Percentiles rank a stretch among this genome's conserved stretches.
phyloP scores from a whole-genome alignment of 2,329 filamentous ascomycete genomes.

The Monosporascus sp. region DNA sequence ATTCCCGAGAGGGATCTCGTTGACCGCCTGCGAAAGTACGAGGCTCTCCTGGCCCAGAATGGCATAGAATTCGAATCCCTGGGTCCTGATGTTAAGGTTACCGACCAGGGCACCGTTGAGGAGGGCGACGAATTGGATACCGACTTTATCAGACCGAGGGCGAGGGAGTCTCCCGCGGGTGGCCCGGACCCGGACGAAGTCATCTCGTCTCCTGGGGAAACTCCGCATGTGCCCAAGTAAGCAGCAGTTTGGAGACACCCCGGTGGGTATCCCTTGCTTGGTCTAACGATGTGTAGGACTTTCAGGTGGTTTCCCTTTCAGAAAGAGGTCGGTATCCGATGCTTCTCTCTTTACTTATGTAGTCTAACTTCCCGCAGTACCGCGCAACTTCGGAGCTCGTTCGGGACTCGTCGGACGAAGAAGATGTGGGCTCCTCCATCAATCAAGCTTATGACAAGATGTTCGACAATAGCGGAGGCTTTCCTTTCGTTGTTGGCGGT shows the following conservation, averaged over 20 bases:
- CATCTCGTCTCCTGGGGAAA: conserved; percentile 23
- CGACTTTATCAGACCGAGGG: conserved; percentile 45
- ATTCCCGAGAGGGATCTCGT: conserved; percentile 67
- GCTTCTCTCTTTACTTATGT: conserved; percentile 1
- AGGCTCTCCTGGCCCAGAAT: conserved; percentile 59
- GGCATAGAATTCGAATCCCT: conserved; percentile 66
- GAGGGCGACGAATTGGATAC: conserved; percentile 53
- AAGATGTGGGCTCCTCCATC: conserved; percentile 48
- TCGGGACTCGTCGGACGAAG: conserved; percentile 52
- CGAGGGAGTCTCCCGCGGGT: conserved; percentile 46
- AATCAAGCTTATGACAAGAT: conserved; percentile 56
- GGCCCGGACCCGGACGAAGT: conserved; percentile 31
- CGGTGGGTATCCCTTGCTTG: neutral
- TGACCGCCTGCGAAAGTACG: conserved; percentile 65
- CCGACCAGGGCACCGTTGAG: conserved; percentile 35
- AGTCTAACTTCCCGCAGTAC: conserved; percentile 35
- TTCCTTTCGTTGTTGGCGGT: conserved; percentile 52
- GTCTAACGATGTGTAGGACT: conserved; percentile 18
- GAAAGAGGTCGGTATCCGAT: conserved; percentile 39
- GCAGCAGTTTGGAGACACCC: neutral
- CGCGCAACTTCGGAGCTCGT: conserved; percentile 43
- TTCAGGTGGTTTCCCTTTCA: conserved; percentile 48
- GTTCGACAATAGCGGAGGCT: conserved; percentile 52
- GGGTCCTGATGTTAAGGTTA: conserved; percentile 44
- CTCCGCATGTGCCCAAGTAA: conserved; percentile 25